Base-by-base conservation (phyloP, 805 yeast species). In the Saccharomycopsis sp. region DNA sequence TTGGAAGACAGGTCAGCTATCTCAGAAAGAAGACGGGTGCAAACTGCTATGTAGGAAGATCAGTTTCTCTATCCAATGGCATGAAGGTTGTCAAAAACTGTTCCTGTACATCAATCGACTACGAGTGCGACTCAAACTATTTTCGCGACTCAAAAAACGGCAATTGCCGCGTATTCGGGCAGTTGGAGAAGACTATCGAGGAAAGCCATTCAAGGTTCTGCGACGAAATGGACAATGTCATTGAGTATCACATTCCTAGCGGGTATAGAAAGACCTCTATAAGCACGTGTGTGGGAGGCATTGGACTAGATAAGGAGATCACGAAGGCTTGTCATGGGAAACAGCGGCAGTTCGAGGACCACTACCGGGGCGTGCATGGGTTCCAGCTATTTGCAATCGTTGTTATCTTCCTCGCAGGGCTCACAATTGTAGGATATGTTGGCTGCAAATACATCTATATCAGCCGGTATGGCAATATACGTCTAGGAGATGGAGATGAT, bases 101-200 rank as follows among this genome's bases (percentile, higher is more conserved):
- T 73, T 67, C 84, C 1, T 94, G 99, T 73, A 78, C 91, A 0
- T 80, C 96, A 70, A 79, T 79, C 55, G 99, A 92, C 67, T 94
- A 75, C 67, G 99, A 94, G 71, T 94, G 99, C 78, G 99, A 94
- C 70, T 89, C 83, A 73, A 91, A 91, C 71, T 91, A 76, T 69
- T 79, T 71, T 7, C 78, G 85, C 58, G 84, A 83, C 55, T 61
- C 65, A 0, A 96, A 89, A 66, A 18, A 51, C 12, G 56, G 59
- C 3, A 46, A 53, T 34, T 58, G 63, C 46, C 16, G 47, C 92
- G 95, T 40, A 84, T 91, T 2, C 91, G 97, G 73, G 82, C 82
- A 68, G 78, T 90, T 52, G 87, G 89, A 15, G 75, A 77, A 29
- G 97, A 97, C 0, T 73, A 80, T 59, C 68, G 77, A 4, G 87